Conservation (phyloP, 2,329 filamentous ascomycete species). For the Massarina eburnea region DNA sequence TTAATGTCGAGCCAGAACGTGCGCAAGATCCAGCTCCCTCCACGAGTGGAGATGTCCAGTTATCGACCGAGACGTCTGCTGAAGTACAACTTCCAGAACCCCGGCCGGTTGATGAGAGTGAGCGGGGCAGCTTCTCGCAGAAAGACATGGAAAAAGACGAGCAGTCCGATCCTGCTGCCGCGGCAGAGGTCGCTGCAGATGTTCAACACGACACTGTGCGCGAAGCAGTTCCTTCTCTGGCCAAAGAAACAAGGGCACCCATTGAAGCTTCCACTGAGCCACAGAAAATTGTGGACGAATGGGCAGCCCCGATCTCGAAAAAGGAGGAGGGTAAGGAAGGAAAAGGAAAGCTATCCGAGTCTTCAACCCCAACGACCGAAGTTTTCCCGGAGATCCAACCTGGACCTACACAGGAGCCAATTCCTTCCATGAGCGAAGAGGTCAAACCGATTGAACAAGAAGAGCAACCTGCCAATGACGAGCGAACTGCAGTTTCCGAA, state of each 20-base stretch:
- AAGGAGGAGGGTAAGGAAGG: slow-evolving; percentile 2
- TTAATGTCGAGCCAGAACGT: slow-evolving; percentile 1
- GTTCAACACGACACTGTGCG: not conserved
- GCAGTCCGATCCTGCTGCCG: not conserved
- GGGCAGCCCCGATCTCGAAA: not conserved
- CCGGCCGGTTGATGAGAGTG: not conserved
- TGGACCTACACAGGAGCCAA: not conserved
- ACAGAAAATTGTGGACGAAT: slow-evolving; percentile 14
- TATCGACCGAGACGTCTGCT: not conserved
- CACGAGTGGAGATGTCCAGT: not conserved
- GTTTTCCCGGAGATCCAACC: slow-evolving; percentile 5
- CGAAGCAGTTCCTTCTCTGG: not conserved
- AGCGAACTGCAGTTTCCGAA: not conserved
- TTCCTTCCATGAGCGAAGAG: not conserved
- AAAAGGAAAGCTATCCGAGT: slow-evolving; percentile 5
- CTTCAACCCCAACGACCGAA: slow-evolving; percentile 12
- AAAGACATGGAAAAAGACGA: slow-evolving; percentile 14
- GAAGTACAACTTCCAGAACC: too few species aligned
- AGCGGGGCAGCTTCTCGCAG: slow-evolving; percentile 1
- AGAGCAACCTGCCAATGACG: slow-evolving; percentile 7
- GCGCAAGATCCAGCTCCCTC: not conserved
- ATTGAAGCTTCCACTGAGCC: not conserved
- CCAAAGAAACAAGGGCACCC: slow-evolving; percentile 4
- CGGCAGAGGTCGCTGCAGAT: not conserved
- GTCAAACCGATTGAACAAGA: not conserved